Conservation (phyloP, 75 land plant species). For the Cupressus sempervirens region DNA sequence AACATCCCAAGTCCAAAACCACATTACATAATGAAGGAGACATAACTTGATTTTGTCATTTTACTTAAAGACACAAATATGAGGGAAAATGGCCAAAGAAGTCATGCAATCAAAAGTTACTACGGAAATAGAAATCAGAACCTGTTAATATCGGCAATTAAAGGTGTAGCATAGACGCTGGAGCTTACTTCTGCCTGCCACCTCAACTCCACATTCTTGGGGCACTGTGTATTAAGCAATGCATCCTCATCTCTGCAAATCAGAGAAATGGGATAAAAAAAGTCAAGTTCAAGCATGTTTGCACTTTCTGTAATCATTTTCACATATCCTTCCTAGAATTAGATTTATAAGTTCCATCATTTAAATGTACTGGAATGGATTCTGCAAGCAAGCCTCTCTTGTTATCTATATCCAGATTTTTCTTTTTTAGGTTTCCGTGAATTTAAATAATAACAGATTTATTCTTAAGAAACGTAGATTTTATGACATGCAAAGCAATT, state of each 20-base stretch:
- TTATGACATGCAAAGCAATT: not conserved
- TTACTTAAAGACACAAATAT: not conserved
- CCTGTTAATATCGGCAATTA: conserved; percentile 91
- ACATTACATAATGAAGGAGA: not conserved
- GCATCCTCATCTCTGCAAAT: conserved; percentile 81
- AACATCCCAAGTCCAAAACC: not conserved
- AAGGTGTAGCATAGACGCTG: conserved; percentile 78
- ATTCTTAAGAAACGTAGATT: not conserved
- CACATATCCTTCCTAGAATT: conserved; percentile 3
- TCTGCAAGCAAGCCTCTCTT: conserved; percentile 4
- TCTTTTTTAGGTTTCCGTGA: not conserved
- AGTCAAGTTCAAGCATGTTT: conserved; percentile 1
- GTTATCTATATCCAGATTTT: not conserved
- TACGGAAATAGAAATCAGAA: conserved; percentile 3
- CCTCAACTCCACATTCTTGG: conserved; percentile 81
- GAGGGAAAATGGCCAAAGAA: not conserved
- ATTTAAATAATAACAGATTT: not conserved
- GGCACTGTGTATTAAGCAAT: conserved; percentile 77
- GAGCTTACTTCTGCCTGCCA: conserved; percentile 99
- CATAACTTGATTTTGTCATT: not conserved
- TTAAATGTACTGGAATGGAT: not conserved
- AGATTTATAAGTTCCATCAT: not conserved
- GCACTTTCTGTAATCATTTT: not conserved
- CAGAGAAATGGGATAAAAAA: not conserved
- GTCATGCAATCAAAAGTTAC: not conserved